phyloP scores from a whole-genome alignment of 768 basidiomycete species.

The Suillus paluster region DNA sequence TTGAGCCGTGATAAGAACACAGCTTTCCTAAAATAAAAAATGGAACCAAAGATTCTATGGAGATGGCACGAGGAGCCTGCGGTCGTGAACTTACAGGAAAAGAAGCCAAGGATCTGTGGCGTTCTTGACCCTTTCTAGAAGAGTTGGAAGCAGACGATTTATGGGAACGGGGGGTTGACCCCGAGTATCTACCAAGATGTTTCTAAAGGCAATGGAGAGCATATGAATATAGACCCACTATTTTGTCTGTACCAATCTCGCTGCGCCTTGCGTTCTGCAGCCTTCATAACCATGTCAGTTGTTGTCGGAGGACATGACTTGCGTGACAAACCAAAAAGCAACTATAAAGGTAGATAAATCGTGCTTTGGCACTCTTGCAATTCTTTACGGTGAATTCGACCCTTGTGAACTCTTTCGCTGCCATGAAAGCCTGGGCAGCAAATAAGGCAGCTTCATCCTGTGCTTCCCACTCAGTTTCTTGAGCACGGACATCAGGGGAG shows the following conservation, averaged over 20 bases:
- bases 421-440: conserved; percentile 74
- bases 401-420: conserved; percentile 77
- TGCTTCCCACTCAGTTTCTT: conserved; percentile 53
- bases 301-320: conserved; percentile 8
- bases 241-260: conserved; percentile 86
- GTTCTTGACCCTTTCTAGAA: conserved; percentile 63
- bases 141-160: conserved; percentile 57
- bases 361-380: conserved; percentile 72
- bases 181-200: conserved; percentile 55
- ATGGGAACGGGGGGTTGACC: conserved; percentile 70
- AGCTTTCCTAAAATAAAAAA: conserved; percentile 68
- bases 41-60: conserved; percentile 9
- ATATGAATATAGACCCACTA: conserved; percentile 48
- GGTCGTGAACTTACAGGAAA: conserved; percentile 64
- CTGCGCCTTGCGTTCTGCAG: conserved; percentile 80
- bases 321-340: conserved; percentile 75
- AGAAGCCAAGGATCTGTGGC: conserved; percentile 79
- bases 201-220: neutral
- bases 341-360: conserved; percentile 80
- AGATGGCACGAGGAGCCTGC: conserved; percentile 2
- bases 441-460: conserved; percentile 75
- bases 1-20: conserved; percentile 81
- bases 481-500: conserved; percentile 30
- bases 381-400: conserved; percentile 66
- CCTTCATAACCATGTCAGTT: conserved; percentile 46